Conservation (phyloP, 2,329 filamentous ascomycete species). For the Trichoderma arundinaceum region DNA sequence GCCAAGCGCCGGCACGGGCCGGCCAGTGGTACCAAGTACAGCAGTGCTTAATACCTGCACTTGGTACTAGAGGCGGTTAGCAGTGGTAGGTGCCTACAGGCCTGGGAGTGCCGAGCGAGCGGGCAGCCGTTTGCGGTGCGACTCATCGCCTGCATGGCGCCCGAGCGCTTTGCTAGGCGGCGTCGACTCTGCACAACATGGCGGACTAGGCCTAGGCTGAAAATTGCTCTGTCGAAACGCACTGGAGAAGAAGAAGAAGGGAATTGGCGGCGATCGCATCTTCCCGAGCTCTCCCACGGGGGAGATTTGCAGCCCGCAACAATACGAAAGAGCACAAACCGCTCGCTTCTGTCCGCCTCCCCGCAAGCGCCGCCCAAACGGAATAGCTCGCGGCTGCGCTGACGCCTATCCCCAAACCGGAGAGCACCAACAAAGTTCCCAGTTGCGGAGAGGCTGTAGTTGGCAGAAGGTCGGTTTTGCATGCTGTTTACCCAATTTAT, state of each 20-base stretch:
- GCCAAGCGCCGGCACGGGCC: constrained; percentile 29
- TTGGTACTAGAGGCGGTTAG: not conserved
- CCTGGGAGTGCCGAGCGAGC: too few relatives aligned
- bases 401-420: not conserved
- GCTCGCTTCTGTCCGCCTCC: constrained; percentile 11
- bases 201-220: not conserved
- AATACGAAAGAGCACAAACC: not conserved
- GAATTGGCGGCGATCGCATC: too few relatives aligned
- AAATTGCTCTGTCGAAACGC: not conserved
- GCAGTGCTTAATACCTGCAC: not conserved
- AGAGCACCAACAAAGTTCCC: not conserved
- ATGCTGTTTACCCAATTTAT: too few relatives aligned
- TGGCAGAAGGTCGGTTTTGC: too few relatives aligned
- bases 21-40: constrained; percentile 17
- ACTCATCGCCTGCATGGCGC: constrained; percentile 4
- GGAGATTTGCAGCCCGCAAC: too few relatives aligned
- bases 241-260: too few relatives aligned
- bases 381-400: not conserved
- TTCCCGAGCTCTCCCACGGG: too few relatives aligned
- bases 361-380: constrained; percentile 7
- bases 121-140: not conserved
- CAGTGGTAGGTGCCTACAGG: too few relatives aligned
- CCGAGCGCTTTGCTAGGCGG: not conserved
- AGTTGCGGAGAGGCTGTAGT: too few relatives aligned
- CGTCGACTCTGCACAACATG: not conserved